Conservation (phyloP, 768 basidiomycete species). For the Floccularia luteovirens region DNA sequence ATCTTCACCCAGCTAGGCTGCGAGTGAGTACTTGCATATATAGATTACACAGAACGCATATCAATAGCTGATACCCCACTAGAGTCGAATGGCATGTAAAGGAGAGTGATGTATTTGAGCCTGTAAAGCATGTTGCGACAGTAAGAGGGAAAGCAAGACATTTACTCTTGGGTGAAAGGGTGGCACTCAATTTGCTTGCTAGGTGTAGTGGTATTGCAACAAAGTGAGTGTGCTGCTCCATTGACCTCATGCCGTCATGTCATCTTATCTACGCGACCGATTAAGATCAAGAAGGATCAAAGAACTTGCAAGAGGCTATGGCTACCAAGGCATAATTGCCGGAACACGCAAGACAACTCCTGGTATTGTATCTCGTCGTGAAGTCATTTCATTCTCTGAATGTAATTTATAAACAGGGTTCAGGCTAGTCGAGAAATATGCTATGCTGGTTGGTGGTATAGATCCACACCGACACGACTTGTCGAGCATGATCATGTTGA, state of each 20-base stretch:
- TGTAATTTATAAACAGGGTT: conserved; percentile 50
- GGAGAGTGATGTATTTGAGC: conserved; percentile 79
- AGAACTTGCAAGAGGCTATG: conserved; percentile 68
- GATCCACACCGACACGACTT: conserved; percentile 94
- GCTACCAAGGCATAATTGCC: conserved; percentile 84
- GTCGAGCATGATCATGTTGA: conserved; percentile 99
- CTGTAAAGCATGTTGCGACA: conserved; percentile 82
- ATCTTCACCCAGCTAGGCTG: conserved; percentile 86
- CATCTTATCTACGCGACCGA: background rate
- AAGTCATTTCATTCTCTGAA: background rate
- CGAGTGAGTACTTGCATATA: conserved; percentile 49
- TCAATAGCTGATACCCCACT: background rate
- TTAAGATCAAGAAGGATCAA: conserved; percentile 75
- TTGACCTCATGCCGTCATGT: conserved; percentile 5
- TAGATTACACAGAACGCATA: background rate
- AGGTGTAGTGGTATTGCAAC: conserved; percentile 97
- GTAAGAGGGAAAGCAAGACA: conserved; percentile 85
- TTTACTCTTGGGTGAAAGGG: conserved; percentile 85
- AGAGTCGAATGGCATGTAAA: conserved; percentile 92
- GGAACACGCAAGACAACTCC: conserved; percentile 98
- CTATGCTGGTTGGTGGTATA: conserved; percentile 95
- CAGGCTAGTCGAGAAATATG: conserved; percentile 96
- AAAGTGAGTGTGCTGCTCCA: conserved; percentile 44
- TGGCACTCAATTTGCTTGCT: conserved; percentile 89
- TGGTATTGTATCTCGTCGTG: conserved; percentile 27